Conservation (phyloP, 2,329 filamentous ascomycete genomes). For the Fusarium pseudonygamai region DNA sequence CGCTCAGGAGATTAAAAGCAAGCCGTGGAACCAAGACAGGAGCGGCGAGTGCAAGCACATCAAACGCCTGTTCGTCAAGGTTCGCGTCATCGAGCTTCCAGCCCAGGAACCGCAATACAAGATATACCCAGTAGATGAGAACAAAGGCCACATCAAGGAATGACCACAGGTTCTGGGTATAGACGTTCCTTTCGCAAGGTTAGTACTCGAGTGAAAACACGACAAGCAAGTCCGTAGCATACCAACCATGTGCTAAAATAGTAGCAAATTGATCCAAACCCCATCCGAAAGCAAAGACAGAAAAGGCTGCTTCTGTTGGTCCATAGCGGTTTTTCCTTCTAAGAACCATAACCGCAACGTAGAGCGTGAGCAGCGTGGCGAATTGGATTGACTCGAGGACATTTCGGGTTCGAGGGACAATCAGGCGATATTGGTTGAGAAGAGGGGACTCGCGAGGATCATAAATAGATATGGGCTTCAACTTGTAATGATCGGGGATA, state of each 20-base stretch:
- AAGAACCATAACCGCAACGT: constrained; percentile 76
- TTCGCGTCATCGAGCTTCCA: constrained; percentile 58
- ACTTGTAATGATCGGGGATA: constrained; percentile 86
- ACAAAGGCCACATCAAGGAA: constrained; percentile 85
- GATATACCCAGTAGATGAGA: constrained; percentile 75
- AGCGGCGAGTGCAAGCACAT: constrained; percentile 81
- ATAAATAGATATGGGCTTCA: constrained; percentile 82
- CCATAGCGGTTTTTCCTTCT: constrained; percentile 68
- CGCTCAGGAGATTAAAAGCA: constrained; percentile 83
- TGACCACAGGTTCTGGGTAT: constrained; percentile 89
- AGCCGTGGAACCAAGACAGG: constrained; percentile 81
- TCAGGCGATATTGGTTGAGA: constrained; percentile 85
- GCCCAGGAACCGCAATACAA: constrained; percentile 74
- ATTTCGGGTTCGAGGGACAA: constrained; percentile 82
- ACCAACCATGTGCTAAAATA: constrained; percentile 77
- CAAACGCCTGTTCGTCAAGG: constrained; percentile 73
- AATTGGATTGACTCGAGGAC: constrained; percentile 81
- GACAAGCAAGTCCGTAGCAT: constrained; percentile 4
- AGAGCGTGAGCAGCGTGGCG: constrained; percentile 72
- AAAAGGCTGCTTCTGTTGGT: constrained; percentile 71
- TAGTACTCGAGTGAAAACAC: not conserved
- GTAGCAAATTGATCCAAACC: constrained; percentile 80
- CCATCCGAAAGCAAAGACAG: constrained; percentile 81
- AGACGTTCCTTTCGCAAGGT: constrained; percentile 69
- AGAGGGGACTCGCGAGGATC: constrained; percentile 78